Evolutionary conservation across 2,329 filamentous ascomycete species (phyloP).

Genomic region (Beauveria australis): DNA sequence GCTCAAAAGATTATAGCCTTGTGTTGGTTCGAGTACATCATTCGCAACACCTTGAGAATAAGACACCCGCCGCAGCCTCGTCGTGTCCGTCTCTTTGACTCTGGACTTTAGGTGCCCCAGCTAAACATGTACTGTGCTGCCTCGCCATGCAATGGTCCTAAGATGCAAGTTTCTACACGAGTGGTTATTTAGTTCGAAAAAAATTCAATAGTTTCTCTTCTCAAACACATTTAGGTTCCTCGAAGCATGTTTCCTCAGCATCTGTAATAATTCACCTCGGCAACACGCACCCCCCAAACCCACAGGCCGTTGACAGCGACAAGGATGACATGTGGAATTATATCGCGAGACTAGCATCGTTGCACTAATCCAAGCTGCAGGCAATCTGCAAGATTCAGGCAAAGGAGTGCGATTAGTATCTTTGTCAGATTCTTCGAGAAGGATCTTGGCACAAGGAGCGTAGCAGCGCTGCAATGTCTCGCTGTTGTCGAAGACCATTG

Average conservation of each 20-base stretch:
- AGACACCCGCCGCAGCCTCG: too few relatives aligned
- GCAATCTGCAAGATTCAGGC: neutral
- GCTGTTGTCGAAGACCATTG: neutral
- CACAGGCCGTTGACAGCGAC: neutral
- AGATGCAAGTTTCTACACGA: too few relatives aligned
- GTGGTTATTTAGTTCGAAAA: too few relatives aligned
- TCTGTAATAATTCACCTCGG: neutral
- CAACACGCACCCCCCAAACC: neutral
- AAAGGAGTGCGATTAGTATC: neutral
- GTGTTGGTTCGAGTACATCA: too few relatives aligned
- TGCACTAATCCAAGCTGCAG: neutral
- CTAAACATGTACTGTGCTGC: too few relatives aligned
- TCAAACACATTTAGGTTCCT: too few relatives aligned
- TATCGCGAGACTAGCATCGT: neutral
- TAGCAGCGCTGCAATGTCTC: neutral
- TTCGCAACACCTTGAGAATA: too few relatives aligned
- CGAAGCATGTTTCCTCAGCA: neutral
- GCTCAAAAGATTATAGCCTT: too few relatives aligned
- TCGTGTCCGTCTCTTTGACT: too few relatives aligned
- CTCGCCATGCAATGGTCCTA: too few relatives aligned
- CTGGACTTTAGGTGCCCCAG: too few relatives aligned
- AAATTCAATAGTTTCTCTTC: neutral
- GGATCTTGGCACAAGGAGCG: neutral
- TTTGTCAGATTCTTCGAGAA: neutral
- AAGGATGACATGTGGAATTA: neutral